Evolutionary conservation across 1,284 basidiomycete species (phyloP), one percentile per base, ranked within the genome.

Genomic region (Heterobasidion annosum): DNA sequence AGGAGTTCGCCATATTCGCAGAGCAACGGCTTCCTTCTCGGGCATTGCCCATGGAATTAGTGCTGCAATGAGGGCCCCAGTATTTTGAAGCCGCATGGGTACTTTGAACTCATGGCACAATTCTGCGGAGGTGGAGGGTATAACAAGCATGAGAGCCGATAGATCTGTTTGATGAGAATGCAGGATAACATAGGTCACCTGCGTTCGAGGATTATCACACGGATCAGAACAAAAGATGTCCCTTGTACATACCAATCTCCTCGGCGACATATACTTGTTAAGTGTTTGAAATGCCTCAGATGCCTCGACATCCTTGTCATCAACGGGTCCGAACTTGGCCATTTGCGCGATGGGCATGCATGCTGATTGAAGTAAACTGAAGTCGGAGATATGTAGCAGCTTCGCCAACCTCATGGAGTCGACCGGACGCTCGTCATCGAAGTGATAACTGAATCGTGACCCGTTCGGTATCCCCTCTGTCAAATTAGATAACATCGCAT

Each of bases 341-440:
- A 77, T 70, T 57, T 85, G 83, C 34, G 79, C 71, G 9, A 74
- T 67, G 8, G 67, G 70, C 40, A 72, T 70, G 57, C 78, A 81
- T 2, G 77, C 75, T 8, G 67, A 67, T 42, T 82, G 62, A 18
- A 87, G 66, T 3, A 71, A 53, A 34, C 66, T 62, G 13, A 85
- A 58, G 53, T 82, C 77, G 12, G 67, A 60, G 8, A 73, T 63
- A 54, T 75, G 64, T 59, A 83, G 74, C 7, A 84, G 66, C 52
- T 70, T 76, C 25, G 68, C 62, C 16, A 85, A 69, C 18, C 67
- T 64, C 6, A 87, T 58, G 8, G 67, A 70, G 37, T 78, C 68
- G 6, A 68, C 61, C 4, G 66, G 52, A 40, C n/a, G 37, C 32
- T 77, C 63, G 9, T 47, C 45, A 18, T 12, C n/a, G 16, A 77